Conservation (phyloP, 2,329 filamentous ascomycete genomes). For the Trichoderma endophyticum region DNA sequence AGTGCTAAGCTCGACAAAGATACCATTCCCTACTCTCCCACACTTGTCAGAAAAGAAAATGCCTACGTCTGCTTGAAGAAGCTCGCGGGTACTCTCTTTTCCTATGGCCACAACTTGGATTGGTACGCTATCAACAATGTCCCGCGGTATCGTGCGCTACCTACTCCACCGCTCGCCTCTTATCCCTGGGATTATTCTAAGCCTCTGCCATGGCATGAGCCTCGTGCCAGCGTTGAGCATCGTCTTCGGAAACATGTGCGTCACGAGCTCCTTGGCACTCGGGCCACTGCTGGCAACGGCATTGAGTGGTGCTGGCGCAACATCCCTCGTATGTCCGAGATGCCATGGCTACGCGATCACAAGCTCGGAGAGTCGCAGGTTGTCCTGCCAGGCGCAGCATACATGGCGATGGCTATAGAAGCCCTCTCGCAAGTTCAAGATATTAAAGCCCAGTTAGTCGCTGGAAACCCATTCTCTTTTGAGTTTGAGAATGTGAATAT, state of each 20-base stretch:
- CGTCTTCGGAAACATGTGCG: conserved; percentile 37
- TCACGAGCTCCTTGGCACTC: conserved; percentile 43
- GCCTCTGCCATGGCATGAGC: conserved; percentile 28
- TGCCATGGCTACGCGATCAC: conserved; percentile 57
- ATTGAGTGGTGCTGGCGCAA: conserved; percentile 44
- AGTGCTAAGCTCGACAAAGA: conserved; percentile 34
- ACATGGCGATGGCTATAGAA: conserved; percentile 43
- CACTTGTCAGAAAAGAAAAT: conserved; percentile 41
- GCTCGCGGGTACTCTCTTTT: conserved; percentile 38
- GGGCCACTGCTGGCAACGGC: conserved; percentile 20
- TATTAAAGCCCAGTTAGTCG: not conserved
- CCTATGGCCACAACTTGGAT: conserved; percentile 40
- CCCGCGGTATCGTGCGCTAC: not conserved
- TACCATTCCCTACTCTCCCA: conserved; percentile 31
- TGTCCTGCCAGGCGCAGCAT: conserved; percentile 45
- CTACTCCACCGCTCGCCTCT: conserved; percentile 26
- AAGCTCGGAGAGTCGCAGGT: conserved; percentile 46
- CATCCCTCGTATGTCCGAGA: conserved; percentile 43
- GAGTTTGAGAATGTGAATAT: conserved; percentile 31
- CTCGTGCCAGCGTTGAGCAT: conserved; percentile 30
- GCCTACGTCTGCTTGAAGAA: conserved; percentile 32
- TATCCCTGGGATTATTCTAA: conserved; percentile 34
- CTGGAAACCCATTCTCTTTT: conserved; percentile 17
- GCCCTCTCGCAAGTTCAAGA: conserved; percentile 29
- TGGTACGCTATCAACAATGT: conserved; percentile 27